These are phyloP conservation scores for Phaffomyces antillensis DNA, from an alignment of 805 yeast species.

Conservation along the genomic window DNA sequence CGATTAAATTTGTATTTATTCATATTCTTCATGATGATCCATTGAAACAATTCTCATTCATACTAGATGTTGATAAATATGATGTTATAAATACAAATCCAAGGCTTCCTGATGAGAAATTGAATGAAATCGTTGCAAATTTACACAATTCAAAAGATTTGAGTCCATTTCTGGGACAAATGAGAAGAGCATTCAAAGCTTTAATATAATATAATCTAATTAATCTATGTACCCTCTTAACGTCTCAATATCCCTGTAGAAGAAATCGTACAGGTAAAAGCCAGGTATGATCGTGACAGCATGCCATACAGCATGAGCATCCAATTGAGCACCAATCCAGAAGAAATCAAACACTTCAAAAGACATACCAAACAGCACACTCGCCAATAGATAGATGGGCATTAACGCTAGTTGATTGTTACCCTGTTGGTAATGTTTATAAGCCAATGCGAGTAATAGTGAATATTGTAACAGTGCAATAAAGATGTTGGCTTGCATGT, in stretches of 20 bases:
- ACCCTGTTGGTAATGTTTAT: constrained; percentile 23
- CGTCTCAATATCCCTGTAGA: constrained; percentile 40
- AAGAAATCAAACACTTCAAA: constrained; percentile 88
- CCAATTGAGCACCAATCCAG: constrained; percentile 60
- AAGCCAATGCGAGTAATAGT: constrained; percentile 25
- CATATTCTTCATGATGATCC: constrained; percentile 40
- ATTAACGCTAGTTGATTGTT: constrained; percentile 26
- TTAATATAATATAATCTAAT: too few species aligned
- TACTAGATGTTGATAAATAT: constrained; percentile 38
- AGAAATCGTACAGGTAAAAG: constrained; percentile 60
- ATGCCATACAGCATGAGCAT: constrained; percentile 96
- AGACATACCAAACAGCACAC: constrained; percentile 71
- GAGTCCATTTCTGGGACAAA: constrained; percentile 16
- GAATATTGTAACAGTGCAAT: constrained; percentile 74
- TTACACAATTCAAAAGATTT: constrained; percentile 17
- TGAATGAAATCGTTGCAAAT: constrained; percentile 10
- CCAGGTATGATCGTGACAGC: constrained; percentile 80
- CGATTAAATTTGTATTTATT: constrained; percentile 41
- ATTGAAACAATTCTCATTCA: constrained; percentile 35
- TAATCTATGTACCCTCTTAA: constrained; percentile 18
- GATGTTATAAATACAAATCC: constrained; percentile 38
- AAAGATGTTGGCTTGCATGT: constrained; percentile 82
- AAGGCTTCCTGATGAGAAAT: constrained; percentile 20
- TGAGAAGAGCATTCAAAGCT: constrained; percentile 16
- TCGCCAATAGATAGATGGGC: constrained; percentile 45